Base-by-base conservation (phyloP, 2,329 filamentous ascomycete genomes). In the Mycogone perniciosa region DNA sequence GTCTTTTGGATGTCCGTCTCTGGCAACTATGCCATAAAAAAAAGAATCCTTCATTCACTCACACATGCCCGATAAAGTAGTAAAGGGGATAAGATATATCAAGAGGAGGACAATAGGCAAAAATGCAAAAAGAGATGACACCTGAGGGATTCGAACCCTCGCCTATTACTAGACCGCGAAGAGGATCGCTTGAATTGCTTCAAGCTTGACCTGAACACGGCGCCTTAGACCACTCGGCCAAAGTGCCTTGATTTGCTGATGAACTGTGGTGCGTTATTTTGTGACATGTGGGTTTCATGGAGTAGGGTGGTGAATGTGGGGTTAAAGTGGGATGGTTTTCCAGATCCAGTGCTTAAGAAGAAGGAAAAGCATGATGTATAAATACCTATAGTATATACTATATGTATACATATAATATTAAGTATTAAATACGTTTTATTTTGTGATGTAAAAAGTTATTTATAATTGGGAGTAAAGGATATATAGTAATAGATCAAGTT, bases 61-160 rank as follows among this genome's bases (percentile, higher is more conserved):
- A 20, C 20, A 20, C 20, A 20, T 20, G 20, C 20, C 20, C 20
- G 13, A 40, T 11, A 40, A 20, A 40, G 38, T 26, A 6, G 29
- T 2, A 30, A 3, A 10, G 39, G 20, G 31, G 20, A 31, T 9
- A 48, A 52, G 44, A 44, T 38, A 35, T 4, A 45, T 7, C 5
- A 33, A 8, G 10, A 6, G 27, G 13, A 42, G n/a, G 10, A 20
- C 6, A 26, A 42, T 20, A 42, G 10, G 39, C 10, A 26, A 38
- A 20, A 38, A 38, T 5, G 20, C 20, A 55, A 52, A 47, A 46
- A 48, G 1, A 20, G 6, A 46, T 63, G 60, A 63, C 59, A 62
- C 60, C 60, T 62, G 61, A 60, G 61, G 61, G 61, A 63, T 59
- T 63, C 61, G 61, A 63, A 63, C 61, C 61, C 60, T 60, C 61